Conservation (phyloP, 2,329 filamentous ascomycete species). For the Periconia sp. region DNA sequence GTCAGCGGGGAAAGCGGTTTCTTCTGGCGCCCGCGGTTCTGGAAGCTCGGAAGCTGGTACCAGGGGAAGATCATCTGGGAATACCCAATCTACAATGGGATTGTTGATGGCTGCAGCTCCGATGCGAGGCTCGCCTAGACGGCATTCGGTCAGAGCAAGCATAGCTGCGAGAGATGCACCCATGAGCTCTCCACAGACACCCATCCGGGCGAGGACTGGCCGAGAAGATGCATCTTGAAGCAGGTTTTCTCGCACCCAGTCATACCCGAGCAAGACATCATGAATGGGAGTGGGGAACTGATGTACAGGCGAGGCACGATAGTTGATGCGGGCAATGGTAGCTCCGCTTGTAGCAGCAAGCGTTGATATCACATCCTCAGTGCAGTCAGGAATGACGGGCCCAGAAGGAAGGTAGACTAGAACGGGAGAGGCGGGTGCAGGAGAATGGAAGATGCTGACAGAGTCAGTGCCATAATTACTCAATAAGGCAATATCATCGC, state of each 20-base stretch:
- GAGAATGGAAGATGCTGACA: conserved; percentile 43
- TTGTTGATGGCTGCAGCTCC: conserved; percentile 55
- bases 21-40: conserved; percentile 37
- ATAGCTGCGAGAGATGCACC: conserved; percentile 56
- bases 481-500: not conserved
- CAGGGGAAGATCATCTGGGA: conserved; percentile 40
- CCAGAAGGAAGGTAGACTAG: conserved; percentile 54
- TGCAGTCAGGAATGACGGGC: conserved; percentile 35
- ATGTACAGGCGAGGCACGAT: conserved; percentile 46
- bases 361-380: conserved; percentile 35
- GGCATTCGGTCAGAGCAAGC: conserved; percentile 58
- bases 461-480: too few relatives aligned
- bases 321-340: conserved; percentile 54
- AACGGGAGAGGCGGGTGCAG: conserved; percentile 34
- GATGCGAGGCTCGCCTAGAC: conserved; percentile 47
- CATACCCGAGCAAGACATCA: conserved; percentile 54
- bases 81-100: conserved; percentile 57
- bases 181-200: conserved; percentile 55
- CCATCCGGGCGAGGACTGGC: conserved; percentile 42
- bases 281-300: conserved; percentile 55
- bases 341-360: conserved; percentile 46
- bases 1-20: conserved; percentile 37
- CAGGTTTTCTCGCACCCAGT: conserved; percentile 53
- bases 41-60: conserved; percentile 27
- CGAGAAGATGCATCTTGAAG: conserved; percentile 25